Conservation (phyloP, 192 early-diverging fungal species). For the Chytriomyces confervae region DNA sequence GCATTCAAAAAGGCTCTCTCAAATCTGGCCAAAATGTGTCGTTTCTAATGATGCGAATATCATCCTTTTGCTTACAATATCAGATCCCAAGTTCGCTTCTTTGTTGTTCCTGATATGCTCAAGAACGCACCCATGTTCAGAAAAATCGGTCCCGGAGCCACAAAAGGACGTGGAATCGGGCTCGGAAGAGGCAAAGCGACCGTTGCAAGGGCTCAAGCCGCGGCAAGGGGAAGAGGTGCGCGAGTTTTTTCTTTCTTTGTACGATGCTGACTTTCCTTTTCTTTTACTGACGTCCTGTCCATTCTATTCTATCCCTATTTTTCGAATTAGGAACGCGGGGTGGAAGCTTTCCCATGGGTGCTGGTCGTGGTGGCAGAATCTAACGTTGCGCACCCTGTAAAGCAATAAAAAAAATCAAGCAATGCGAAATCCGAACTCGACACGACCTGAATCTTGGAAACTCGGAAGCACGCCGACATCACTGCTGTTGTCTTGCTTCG, state of each 20-base stretch:
- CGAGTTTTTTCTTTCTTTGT: background rate
- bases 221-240: constrained; percentile 30
- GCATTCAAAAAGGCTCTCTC: too few species aligned
- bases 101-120: constrained; percentile 98
- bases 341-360: constrained; percentile 29
- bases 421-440: too few species aligned
- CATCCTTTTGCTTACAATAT: too few species aligned
- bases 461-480: too few species aligned
- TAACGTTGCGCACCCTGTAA: background rate
- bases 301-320: too few species aligned
- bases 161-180: constrained; percentile 86
- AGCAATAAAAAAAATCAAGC: too few species aligned
- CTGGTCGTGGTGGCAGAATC: constrained; percentile 36
- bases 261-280: background rate
- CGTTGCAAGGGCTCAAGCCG: constrained; percentile 77
- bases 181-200: constrained; percentile 82
- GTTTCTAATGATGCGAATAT: too few species aligned
- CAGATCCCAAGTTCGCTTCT: constrained; percentile 74
- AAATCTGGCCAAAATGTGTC: too few species aligned
- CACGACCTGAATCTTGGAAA: too few species aligned
- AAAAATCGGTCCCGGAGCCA: constrained; percentile 78
- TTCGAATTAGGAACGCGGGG: background rate
- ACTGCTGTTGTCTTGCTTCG: too few species aligned
- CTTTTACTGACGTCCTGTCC: background rate
- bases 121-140: constrained; percentile 99